Evolutionary conservation across 495 filamentous ascomycete genomes (phyloP).

Genomic region (Lichenothelia convexa): DNA sequence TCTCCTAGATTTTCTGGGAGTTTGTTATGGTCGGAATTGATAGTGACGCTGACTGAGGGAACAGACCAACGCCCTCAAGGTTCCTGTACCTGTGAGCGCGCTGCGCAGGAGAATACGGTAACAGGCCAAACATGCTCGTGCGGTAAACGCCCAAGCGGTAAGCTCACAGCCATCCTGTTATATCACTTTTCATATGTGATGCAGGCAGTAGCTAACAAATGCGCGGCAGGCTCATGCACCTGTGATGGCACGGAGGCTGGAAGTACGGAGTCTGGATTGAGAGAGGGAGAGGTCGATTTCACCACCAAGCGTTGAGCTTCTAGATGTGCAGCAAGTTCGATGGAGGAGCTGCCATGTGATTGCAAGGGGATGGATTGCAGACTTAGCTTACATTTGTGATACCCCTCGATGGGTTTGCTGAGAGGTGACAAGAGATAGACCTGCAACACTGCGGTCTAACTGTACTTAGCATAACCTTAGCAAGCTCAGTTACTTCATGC

Average conservation of each 20-base stretch:
- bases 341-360: too few relatives aligned
- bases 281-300: not conserved
- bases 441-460: too few relatives aligned
- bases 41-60: not conserved
- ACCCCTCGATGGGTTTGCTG: too few relatives aligned
- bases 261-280: not conserved
- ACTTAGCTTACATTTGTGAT: too few relatives aligned
- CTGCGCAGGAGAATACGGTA: slow-evolving; percentile 50
- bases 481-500: too few relatives aligned
- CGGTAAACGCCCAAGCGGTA: slow-evolving; percentile 52
- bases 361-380: too few relatives aligned
- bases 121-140: slow-evolving; percentile 50
- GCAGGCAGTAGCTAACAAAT: too few relatives aligned
- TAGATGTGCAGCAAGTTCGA: too few relatives aligned
- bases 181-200: slow-evolving; percentile 1
- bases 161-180: slow-evolving; percentile 15
- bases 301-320: too few relatives aligned
- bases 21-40: slow-evolving; percentile 6
- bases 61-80: slow-evolving; percentile 52
- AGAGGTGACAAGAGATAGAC: too few relatives aligned
- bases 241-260: slow-evolving; percentile 55
- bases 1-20: not conserved
- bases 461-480: too few relatives aligned
- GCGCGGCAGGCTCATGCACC: slow-evolving; percentile 59
- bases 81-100: slow-evolving; percentile 65